A percentile compares a stretch with the other conserved stretches of the same genome.
These are phyloP conservation scores for Picea engelmannii DNA, from an alignment of 83 land plant genomes.

Conservation along the genomic window DNA sequence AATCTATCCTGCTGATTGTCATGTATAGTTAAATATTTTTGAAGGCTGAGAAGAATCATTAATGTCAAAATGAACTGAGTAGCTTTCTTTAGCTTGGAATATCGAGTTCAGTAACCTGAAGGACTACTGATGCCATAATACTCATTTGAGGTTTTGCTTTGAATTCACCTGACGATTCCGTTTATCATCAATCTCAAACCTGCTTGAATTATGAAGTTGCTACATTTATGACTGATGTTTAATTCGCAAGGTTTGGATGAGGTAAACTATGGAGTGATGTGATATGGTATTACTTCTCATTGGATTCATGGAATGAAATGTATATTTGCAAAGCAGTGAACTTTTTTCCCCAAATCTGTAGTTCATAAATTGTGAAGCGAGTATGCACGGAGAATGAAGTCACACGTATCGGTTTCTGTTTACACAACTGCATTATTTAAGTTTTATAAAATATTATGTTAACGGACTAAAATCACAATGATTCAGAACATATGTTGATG, in stretches of 20 bases:
- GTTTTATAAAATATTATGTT: neutral
- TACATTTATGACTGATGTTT: neutral
- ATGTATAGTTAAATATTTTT: neutral
- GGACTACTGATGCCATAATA: neutral
- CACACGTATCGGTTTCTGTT: neutral
- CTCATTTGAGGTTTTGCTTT: constrained; percentile 6
- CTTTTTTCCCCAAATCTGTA: neutral
- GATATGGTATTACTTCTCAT: too few relatives aligned
- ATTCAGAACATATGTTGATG: neutral
- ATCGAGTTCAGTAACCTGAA: neutral
- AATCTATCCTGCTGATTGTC: neutral
- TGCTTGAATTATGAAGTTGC: neutral
- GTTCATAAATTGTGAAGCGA: neutral
- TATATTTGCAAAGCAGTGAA: neutral
- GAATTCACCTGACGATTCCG: neutral
- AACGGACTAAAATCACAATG: neutral
- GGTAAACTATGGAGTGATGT: neutral
- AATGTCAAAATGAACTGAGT: neutral
- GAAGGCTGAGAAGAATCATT: neutral
- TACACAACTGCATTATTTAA: neutral
- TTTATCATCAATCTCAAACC: neutral
- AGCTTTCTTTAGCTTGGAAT: neutral
- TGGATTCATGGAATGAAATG: too few relatives aligned
- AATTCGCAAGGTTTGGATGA: neutral
- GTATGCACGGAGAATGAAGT: neutral